Evolutionary conservation across 2,329 filamentous ascomycete species (phyloP).

Genomic region (Penicillium digitatum): DNA sequence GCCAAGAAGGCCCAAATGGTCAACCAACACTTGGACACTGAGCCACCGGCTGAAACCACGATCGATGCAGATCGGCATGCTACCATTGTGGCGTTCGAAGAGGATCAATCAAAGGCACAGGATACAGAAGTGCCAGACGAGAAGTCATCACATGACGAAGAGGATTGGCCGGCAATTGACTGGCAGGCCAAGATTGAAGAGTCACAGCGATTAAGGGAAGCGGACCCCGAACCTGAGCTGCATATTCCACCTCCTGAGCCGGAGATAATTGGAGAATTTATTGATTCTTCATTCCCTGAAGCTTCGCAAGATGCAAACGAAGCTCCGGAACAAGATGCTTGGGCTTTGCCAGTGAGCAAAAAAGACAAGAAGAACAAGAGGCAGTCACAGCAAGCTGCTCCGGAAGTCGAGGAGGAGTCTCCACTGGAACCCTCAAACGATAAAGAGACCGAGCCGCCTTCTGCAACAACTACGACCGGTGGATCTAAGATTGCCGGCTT

Average conservation of each 20-base stretch:
- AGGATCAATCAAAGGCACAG: conserved; percentile 1
- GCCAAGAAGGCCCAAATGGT: conserved; percentile 31
- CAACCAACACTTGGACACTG: conserved; percentile 5
- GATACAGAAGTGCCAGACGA: neutral
- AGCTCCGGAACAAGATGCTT: conserved; percentile 10
- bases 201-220: conserved; percentile 23
- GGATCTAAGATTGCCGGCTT: conserved; percentile 32
- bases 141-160: conserved; percentile 25
- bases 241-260: conserved; percentile 16
- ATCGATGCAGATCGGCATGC: neutral
- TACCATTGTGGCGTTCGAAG: conserved; percentile 3
- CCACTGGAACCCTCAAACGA: conserved; percentile 6
- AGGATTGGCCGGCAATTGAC: conserved; percentile 38
- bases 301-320: conserved; percentile 18
- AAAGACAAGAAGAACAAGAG: conserved; percentile 32
- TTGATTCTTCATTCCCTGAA: conserved; percentile 26
- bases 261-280: conserved; percentile 27
- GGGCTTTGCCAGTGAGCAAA: conserved; percentile 21
- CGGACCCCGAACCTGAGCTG: conserved; percentile 21
- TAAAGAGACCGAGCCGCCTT: conserved; percentile 24
- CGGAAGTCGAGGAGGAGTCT: conserved; percentile 4
- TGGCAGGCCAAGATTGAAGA: conserved; percentile 30
- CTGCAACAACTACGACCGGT: conserved; percentile 19
- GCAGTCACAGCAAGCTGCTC: conserved; percentile 21
- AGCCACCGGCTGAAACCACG: neutral